Base-by-base conservation (phyloP, 352 stramenopile species). In the Phytopythium ostracodes region DNA sequence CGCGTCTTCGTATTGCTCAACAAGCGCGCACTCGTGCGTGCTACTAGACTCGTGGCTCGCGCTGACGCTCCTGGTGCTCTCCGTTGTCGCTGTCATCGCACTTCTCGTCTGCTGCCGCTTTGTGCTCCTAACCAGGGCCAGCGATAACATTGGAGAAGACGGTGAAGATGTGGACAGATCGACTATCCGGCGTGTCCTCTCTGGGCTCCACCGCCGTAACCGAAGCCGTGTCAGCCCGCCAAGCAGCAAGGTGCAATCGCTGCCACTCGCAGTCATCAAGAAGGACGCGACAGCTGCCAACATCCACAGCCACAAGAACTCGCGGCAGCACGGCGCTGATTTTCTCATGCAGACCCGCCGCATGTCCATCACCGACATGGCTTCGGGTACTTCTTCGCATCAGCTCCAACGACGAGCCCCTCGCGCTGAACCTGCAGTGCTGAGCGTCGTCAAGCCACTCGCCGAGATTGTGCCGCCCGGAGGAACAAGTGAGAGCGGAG, bases 261-360 rank as follows among this genome's bases (percentile, higher is more conserved):
- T 91, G 11, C 79, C 78, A 1, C 62, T 83, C 15, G 81, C 77
- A 0, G 76, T 92, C 62, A 92, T 93, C 63, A 72, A 84, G 60
- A 84, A 80, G 62, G 84, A 93, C 55, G 81, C 83, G 33, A 75
- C 72, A 29, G 36, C 61, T 18, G 81, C 84, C 10, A 70, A 79
- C 22, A 89, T 93, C 57, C 71, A 77, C 47, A 81, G 78, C 36
- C 80, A 91, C 68, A 93, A 93, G 69, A 93, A 90, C 72, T 87
- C 75, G 20, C 68, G 75, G 25, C 86, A 93, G 60, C 76, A 91
- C 49, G 84, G 75, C 22, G 62, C 60, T 50, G 71, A 79, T 24
- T 91, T 93, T 63, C 77, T 91, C 18, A 68, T 83, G 60, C 80
- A 88, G 61, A 89, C 77, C 0, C 81, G 91, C 51, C 78, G 84